Conservation (phyloP, 768 basidiomycete genomes). For the Asterophora parasitica region DNA sequence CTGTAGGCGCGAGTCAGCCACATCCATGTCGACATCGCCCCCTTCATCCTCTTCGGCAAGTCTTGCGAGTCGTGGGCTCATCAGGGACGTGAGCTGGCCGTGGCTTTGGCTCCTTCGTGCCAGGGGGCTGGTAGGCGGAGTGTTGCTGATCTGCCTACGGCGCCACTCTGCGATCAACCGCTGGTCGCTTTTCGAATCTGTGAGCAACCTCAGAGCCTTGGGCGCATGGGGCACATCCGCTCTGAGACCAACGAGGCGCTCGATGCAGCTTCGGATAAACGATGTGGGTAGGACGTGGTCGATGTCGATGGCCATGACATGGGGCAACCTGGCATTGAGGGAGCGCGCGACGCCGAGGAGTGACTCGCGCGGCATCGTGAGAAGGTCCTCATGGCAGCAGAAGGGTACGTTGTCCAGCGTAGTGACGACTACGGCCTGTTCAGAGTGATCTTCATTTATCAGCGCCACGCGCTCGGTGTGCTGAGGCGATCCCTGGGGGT, state of each 20-base stretch:
- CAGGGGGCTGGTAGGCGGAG: conserved; percentile 34
- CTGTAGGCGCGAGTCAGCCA: conserved; percentile 13
- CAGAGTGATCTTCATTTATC: conserved; percentile 49
- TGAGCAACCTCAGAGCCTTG: conserved; percentile 22
- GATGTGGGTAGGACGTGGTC: conserved; percentile 32
- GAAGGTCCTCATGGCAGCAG: conserved; percentile 70
- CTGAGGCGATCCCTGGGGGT: background rate
- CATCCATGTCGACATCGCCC: background rate
- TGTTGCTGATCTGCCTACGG: conserved; percentile 15
- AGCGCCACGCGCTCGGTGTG: conserved; percentile 44
- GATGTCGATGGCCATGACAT: conserved; percentile 43
- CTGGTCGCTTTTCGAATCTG: conserved; percentile 8
- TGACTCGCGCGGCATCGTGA: conserved; percentile 53
- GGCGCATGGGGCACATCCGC: conserved; percentile 34
- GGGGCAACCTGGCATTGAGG: conserved; percentile 57
- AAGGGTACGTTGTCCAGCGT: conserved; percentile 56
- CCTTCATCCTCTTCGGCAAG: conserved; percentile 28
- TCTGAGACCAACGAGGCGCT: conserved; percentile 55
- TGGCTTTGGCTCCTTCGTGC: conserved; percentile 23
- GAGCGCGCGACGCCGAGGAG: conserved; percentile 48
- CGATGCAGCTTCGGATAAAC: conserved; percentile 51
- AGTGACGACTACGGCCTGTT: conserved; percentile 59
- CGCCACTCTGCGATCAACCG: conserved; percentile 6
- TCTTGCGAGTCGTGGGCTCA: conserved; percentile 24
- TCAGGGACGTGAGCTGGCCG: conserved; percentile 12